Base-by-base conservation (phyloP, 768 basidiomycete genomes). In the Leccinellum albellum region DNA sequence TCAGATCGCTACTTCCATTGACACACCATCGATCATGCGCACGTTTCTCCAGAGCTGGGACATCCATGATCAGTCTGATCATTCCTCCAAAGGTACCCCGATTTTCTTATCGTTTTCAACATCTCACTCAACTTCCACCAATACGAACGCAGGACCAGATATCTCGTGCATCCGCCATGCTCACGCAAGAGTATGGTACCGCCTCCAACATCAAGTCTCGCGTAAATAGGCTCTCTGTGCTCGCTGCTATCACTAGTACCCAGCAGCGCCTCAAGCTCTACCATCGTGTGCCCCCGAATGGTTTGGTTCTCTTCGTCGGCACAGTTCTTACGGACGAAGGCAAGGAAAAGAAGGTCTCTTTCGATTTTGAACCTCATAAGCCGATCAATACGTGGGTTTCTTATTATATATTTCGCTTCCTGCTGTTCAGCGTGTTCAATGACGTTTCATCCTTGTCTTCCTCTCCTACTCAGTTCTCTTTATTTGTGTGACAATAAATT, bases 171-270 rank as follows among this genome's bases (percentile, higher is more conserved):
- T 88, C 88, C 48, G 88, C 87, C 57, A 97, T 99, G 96, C 84
- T 99, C 71, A 98, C 96, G 53, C 94, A 96, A 72, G 97, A 97
- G 74, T 96, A 94, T 66, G 94, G 94, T 53, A 98, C 95, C 7
- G 97, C 97, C n/a, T 97, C 95, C 60, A 98, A 99, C 79, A 98
- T 99, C 81, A 99, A 99, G 74, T 97, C 94, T 61, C 92, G 97
- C 57, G 94, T 95, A 72, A 98, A 96, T 79, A 87, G 97, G 66
- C 86, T 97, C 20, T 99, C 97, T 42, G 97, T 99, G 24, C 82
- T 98, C 40, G 93, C 97, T 46, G 97, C 97, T 54, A 99, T 99
- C 70, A 98, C 97, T 31, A 94, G 91, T 69, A 98, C 97, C 17
- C 97, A 98, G 73, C 95, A 98, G 64, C 86, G 95, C 55, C 82